Evolutionary conservation across 495 filamentous ascomycete genomes (phyloP).

Genomic region (Penicillium atrosanguineum): DNA sequence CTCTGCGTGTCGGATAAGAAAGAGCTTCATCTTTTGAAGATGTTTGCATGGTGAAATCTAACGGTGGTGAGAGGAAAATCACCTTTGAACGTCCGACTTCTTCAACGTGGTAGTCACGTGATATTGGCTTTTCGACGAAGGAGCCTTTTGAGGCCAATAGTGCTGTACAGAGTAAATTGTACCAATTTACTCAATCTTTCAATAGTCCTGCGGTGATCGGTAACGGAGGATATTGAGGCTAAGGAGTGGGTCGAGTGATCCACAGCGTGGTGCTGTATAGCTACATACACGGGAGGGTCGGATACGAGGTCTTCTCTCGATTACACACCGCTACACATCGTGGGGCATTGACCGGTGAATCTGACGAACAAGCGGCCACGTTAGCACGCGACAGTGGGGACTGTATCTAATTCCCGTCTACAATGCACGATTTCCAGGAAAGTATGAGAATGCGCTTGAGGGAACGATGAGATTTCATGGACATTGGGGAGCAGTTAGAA

Average conservation of each 20-base stretch:
- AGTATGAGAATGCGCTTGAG: slow-evolving; percentile 22
- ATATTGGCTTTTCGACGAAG: not conserved
- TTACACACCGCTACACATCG: not conserved
- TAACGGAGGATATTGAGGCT: not conserved
- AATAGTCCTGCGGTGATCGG: not conserved
- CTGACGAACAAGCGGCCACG: not conserved
- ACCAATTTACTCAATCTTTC: not conserved
- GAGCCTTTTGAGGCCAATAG: not conserved
- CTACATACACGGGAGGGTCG: too few species aligned
- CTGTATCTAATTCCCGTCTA: slow-evolving; percentile 16
- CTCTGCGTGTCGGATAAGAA: slow-evolving; percentile 83
- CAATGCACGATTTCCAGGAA: slow-evolving; percentile 2
- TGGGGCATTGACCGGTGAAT: not conserved
- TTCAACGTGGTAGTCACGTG: not conserved
- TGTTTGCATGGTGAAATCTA: not conserved
- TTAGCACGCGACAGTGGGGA: not conserved
- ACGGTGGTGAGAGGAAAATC: not conserved
- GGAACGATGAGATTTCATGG: slow-evolving; percentile 32
- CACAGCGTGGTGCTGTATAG: too few species aligned
- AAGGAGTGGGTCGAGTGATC: too few species aligned
- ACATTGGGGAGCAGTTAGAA: slow-evolving; percentile 32
- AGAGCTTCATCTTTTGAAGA: slow-evolving; percentile 56
- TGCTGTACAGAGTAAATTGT: not conserved
- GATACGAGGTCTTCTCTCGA: too few species aligned
- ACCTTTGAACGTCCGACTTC: not conserved